These are phyloP conservation scores for Aschersonia sp. DNA, from an alignment of 2,329 filamentous ascomycete species.

Conservation along the genomic window DNA sequence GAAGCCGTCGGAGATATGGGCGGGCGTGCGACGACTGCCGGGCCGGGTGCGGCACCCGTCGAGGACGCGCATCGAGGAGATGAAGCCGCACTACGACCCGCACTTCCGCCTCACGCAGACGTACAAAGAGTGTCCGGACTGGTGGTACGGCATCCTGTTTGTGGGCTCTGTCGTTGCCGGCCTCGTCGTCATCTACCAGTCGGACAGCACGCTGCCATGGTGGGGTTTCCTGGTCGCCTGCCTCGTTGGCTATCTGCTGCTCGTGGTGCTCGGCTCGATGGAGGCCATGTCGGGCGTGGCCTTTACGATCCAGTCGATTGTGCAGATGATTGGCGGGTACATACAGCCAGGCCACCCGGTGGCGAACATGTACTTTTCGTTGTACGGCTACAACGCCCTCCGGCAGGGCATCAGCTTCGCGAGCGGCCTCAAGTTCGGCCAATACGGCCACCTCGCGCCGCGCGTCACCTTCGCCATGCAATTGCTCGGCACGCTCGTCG, in stretches of 20 bases:
- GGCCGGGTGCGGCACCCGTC: not conserved
- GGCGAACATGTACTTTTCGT: slow-evolving; percentile 29
- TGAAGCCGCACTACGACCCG: slow-evolving; percentile 16
- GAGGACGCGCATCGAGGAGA: slow-evolving; percentile 1
- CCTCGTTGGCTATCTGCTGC: slow-evolving; percentile 17
- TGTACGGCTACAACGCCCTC: slow-evolving; percentile 18
- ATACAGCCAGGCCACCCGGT: slow-evolving; percentile 24
- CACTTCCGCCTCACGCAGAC: slow-evolving; percentile 25
- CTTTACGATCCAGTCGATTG: slow-evolving; percentile 16
- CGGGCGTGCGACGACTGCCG: not conserved
- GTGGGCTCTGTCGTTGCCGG: slow-evolving; percentile 14
- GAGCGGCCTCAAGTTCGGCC: slow-evolving; percentile 14
- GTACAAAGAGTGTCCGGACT: slow-evolving; percentile 25
- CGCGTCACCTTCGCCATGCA: slow-evolving; percentile 15
- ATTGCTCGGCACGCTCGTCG: slow-evolving; percentile 24
- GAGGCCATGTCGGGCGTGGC: slow-evolving; percentile 20
- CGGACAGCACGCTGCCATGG: slow-evolving; percentile 12
- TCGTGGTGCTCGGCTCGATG: slow-evolving; percentile 25
- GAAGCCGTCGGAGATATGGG: not conserved
- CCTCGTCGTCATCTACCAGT: slow-evolving; percentile 20
- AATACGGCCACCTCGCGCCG: slow-evolving; percentile 14
- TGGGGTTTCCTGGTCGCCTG: slow-evolving; percentile 27
- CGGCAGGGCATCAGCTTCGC: slow-evolving; percentile 16
- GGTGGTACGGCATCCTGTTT: slow-evolving; percentile 24
- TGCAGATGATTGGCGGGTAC: slow-evolving; percentile 33